phyloP scores from a whole-genome alignment of 352 stramenopile genomes.

The Phytopythium ostracodes region DNA sequence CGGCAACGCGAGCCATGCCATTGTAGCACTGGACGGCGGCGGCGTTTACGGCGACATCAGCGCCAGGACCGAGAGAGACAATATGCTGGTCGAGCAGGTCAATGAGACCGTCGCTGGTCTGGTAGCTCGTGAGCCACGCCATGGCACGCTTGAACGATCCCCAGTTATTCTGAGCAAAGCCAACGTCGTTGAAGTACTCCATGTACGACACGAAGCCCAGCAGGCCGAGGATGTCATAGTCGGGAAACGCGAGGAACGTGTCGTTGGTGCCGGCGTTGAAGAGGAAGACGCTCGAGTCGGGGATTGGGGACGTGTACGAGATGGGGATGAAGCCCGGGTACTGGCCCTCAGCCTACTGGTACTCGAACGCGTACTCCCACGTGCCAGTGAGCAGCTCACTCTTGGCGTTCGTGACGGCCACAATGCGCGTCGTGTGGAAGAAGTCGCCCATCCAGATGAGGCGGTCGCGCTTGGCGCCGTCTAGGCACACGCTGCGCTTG shows the following conservation, averaged over 20 bases:
- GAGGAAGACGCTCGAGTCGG: conserved; percentile 23
- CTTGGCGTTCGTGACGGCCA: conserved; percentile 23
- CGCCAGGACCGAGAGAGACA: conserved; percentile 15
- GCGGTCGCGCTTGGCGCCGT: conserved; percentile 25
- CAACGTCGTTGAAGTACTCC: conserved; percentile 23
- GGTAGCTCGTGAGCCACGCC: conserved; percentile 13
- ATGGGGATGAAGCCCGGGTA: conserved; percentile 19
- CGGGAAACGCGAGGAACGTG: conserved; percentile 18
- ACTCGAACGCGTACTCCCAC: conserved; percentile 25
- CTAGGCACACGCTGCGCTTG: conserved; percentile 20
- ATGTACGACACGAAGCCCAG: conserved; percentile 29
- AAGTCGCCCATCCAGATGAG: conserved; percentile 33
- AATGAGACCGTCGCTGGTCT: conserved; percentile 21
- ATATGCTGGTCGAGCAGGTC: conserved; percentile 20
- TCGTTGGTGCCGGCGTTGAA: conserved; percentile 14
- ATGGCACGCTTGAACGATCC: conserved; percentile 15
- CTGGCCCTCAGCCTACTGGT: conserved; percentile 15
- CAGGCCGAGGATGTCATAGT: conserved; percentile 28
- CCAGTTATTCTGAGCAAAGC: conserved; percentile 17
- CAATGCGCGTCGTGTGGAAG: conserved; percentile 26
- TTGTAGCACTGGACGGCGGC: conserved; percentile 22
- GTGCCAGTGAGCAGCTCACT: conserved; percentile 21
- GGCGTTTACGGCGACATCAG: conserved; percentile 19
- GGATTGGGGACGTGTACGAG: conserved; percentile 26
- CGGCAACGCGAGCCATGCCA: conserved; percentile 20